Percentiles rank a stretch among this genome's conserved stretches.
phyloP scores from a whole-genome alignment of 805 yeast genomes.

The Torulaspora indica region DNA sequence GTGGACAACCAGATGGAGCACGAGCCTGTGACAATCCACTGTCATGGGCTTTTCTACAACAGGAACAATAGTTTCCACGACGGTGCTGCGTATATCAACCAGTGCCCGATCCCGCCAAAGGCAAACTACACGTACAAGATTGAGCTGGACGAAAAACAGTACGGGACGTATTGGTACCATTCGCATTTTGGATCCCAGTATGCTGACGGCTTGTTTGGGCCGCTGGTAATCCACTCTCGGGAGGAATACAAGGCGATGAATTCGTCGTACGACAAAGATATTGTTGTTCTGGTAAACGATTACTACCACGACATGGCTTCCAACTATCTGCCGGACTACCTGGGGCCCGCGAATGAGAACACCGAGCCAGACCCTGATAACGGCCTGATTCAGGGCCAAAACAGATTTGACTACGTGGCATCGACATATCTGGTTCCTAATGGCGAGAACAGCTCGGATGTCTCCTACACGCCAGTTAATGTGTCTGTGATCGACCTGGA shows the following conservation, averaged over 20 bases:
- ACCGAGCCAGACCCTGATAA: constrained; percentile 51
- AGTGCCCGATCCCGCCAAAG: constrained; percentile 45
- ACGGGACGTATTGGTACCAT: constrained; percentile 57
- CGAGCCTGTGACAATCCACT: constrained; percentile 45
- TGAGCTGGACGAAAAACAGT: constrained; percentile 37
- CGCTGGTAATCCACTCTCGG: constrained; percentile 43
- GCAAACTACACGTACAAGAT: constrained; percentile 41
- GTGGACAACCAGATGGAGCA: constrained; percentile 39
- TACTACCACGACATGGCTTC: constrained; percentile 42
- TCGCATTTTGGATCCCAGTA: constrained; percentile 47
- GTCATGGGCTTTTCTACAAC: constrained; percentile 48
- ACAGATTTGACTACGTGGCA: constrained; percentile 30
- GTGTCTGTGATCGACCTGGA: constrained; percentile 32
- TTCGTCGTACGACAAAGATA: constrained; percentile 45
- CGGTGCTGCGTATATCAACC: constrained; percentile 49
- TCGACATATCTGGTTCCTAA: constrained; percentile 20
- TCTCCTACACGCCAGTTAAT: constrained; percentile 4
- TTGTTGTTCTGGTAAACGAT: constrained; percentile 43
- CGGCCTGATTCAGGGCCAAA: constrained; percentile 42
- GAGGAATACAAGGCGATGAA: constrained; percentile 38
- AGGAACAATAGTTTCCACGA: constrained; percentile 46
- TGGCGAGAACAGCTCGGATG: constrained; percentile 28
- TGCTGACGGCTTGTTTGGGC: constrained; percentile 49
- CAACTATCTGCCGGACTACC: constrained; percentile 32
- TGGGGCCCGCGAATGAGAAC: constrained; percentile 41